Conservation (phyloP, 495 filamentous ascomycete genomes). For the Mycothermus thermophilus region DNA sequence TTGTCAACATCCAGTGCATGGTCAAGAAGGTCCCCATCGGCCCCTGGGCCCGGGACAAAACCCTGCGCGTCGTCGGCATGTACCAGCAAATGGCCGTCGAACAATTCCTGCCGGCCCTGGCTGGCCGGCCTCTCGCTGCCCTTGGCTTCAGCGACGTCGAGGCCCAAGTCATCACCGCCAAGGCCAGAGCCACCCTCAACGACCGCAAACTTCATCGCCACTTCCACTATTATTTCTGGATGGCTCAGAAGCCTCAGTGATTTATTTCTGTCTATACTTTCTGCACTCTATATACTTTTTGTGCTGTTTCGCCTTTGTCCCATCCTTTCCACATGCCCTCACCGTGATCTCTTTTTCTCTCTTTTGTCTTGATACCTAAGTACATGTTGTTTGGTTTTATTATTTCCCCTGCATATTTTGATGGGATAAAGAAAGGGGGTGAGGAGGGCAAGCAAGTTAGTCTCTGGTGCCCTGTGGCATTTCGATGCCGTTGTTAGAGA, state of each 20-base stretch:
- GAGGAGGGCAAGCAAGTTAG: too few relatives aligned
- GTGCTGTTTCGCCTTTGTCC: too few relatives aligned
- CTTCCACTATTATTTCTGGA: slow-evolving; percentile 27
- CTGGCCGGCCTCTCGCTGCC: slow-evolving; percentile 34
- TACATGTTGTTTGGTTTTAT: too few relatives aligned
- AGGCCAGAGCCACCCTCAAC: slow-evolving; percentile 17
- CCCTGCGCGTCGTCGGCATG: slow-evolving; percentile 41
- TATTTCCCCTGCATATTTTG: too few relatives aligned
- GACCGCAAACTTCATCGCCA: slow-evolving; percentile 22
- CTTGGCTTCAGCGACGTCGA: slow-evolving; percentile 20
- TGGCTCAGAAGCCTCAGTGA: slow-evolving; percentile 28
- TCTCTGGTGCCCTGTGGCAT: too few relatives aligned
- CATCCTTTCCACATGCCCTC: too few relatives aligned
- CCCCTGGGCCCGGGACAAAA: slow-evolving; percentile 40
- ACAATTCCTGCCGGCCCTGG: slow-evolving; percentile 38
- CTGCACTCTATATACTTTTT: too few relatives aligned
- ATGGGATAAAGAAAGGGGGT: too few relatives aligned
- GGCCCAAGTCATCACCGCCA: slow-evolving; percentile 17
- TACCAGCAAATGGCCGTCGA: slow-evolving; percentile 34
- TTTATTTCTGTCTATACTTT: too few relatives aligned
- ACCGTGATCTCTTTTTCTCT: too few relatives aligned
- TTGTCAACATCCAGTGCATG: slow-evolving; percentile 40
- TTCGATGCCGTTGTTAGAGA: too few relatives aligned
- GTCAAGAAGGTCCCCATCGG: slow-evolving; percentile 42
- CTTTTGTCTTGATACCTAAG: too few relatives aligned